A percentile compares a stretch with the other conserved stretches of the same genome.
Evolutionary conservation across 1,284 basidiomycete genomes (phyloP).

Genomic region (Tylopilus orsonianus): DNA sequence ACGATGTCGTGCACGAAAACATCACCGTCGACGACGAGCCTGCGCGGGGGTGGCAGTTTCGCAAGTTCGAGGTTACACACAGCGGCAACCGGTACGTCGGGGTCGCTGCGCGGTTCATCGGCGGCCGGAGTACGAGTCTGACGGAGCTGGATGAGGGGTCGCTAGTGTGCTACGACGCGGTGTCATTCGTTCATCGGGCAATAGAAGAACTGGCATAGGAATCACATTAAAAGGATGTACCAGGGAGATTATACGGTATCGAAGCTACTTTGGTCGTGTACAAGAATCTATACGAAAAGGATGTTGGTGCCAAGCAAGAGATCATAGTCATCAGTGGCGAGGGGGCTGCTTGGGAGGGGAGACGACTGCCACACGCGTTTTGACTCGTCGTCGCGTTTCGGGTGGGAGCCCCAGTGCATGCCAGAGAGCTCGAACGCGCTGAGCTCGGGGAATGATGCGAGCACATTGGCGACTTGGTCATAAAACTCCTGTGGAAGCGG

Average conservation of each 20-base stretch:
- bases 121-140: constrained; percentile 33
- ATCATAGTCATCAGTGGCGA: constrained; percentile 32
- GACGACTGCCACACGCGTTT: constrained; percentile 53
- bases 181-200: constrained; percentile 46
- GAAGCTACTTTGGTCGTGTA: constrained; percentile 3
- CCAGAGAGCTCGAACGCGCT: constrained; percentile 69
- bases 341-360: constrained; percentile 38
- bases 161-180: constrained; percentile 44
- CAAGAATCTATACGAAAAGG: constrained; percentile 38
- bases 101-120: constrained; percentile 57
- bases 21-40: constrained; percentile 57
- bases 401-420: constrained; percentile 62
- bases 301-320: constrained; percentile 39
- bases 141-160: constrained; percentile 38
- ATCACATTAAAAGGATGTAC: constrained; percentile 13
- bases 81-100: constrained; percentile 57
- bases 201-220: constrained; percentile 39
- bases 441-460: constrained; percentile 56
- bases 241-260: constrained; percentile 19
- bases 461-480: constrained; percentile 52
- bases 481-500: constrained; percentile 55
- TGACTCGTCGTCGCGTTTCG: constrained; percentile 36
- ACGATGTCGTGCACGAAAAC: constrained; percentile 48
- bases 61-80: constrained; percentile 51
- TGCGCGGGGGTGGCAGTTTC: constrained; percentile 67